A percentile compares a stretch with the other conserved stretches of the same genome.
Conservation (phyloP, 441 rosid species). For the Hypseocharis bilobata region DNA sequence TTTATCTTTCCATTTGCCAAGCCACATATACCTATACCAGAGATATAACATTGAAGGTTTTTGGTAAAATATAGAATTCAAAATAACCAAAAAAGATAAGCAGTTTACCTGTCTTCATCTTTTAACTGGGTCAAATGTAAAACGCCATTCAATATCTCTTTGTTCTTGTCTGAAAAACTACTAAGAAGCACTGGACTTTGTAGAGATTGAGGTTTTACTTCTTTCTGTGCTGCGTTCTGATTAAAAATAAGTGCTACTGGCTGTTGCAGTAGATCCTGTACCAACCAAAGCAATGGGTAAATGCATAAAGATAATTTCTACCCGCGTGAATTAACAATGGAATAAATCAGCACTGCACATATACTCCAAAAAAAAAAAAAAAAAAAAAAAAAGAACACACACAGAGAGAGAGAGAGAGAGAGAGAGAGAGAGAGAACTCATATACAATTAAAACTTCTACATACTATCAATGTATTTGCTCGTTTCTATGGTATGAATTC, state of each 20-base stretch:
- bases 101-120: slow-evolving; percentile 42
- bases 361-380: background rate
- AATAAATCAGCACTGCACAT: background rate
- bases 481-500: too few species aligned
- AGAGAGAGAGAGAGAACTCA: too few species aligned
- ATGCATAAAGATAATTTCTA: background rate
- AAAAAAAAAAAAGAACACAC: too few species aligned
- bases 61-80: background rate
- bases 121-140: slow-evolving; percentile 36
- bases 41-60: background rate
- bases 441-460: too few species aligned
- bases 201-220: slow-evolving; percentile 30
- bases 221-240: slow-evolving; percentile 43
- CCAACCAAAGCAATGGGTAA: slow-evolving; percentile 15
- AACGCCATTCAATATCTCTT: slow-evolving; percentile 27
- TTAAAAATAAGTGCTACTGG: slow-evolving; percentile 61
- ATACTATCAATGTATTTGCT: too few species aligned
- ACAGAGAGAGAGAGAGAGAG: too few species aligned
- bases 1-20: slow-evolving; percentile 43
- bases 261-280: slow-evolving; percentile 60
- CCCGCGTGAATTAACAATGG: background rate
- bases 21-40: slow-evolving; percentile 53
- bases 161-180: slow-evolving; percentile 34
- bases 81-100: slow-evolving; percentile 14
- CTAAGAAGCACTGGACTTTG: slow-evolving; percentile 32